Percentiles rank a stretch among this genome's conserved stretches.
Evolutionary conservation across 148 eudicot genomes (phyloP).

Genomic region (Rhododendron griersonianum): DNA sequence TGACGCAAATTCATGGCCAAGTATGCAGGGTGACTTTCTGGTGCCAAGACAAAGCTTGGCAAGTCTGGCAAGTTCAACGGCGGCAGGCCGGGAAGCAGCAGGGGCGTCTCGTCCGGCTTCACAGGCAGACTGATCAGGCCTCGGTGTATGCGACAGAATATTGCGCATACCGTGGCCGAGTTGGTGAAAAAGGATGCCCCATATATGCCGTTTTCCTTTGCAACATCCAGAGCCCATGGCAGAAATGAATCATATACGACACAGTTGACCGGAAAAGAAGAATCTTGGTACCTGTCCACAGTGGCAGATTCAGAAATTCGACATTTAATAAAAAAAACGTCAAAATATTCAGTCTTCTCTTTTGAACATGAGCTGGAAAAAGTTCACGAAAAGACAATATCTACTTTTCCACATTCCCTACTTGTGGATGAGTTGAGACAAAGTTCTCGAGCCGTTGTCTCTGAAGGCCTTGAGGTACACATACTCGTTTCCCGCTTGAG

Average conservation of each 20-base stretch:
- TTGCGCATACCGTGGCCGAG: conserved; percentile 45
- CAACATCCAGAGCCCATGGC: conserved; percentile 73
- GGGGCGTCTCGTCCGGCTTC: conserved; percentile 18
- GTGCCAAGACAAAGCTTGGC: conserved; percentile 36
- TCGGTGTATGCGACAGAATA: conserved; percentile 32
- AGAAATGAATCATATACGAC: conserved; percentile 53
- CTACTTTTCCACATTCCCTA: not conserved
- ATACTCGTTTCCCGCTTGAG: conserved; percentile 20
- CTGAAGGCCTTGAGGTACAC: conserved; percentile 36
- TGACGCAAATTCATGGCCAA: conserved; percentile 54
- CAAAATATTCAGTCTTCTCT: too few species aligned
- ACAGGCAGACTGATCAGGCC: conserved; percentile 36
- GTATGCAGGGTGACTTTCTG: conserved; percentile 61
- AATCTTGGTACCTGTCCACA: conserved; percentile 6
- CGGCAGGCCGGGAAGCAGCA: conserved; percentile 37
- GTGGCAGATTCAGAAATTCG: not conserved
- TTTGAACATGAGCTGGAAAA: not conserved
- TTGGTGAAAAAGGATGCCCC: conserved; percentile 62
- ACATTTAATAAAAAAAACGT: too few species aligned
- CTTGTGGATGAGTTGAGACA: conserved; percentile 23
- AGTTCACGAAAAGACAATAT: not conserved
- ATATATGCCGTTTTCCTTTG: conserved; percentile 30
- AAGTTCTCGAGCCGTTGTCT: conserved; percentile 19
- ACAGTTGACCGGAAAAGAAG: conserved; percentile 35
- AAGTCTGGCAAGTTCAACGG: conserved; percentile 26